Percentiles rank a stretch among this genome's conserved stretches.
phyloP scores from a whole-genome alignment of 2,329 filamentous ascomycete species.

The Talaromyces piceae region DNA sequence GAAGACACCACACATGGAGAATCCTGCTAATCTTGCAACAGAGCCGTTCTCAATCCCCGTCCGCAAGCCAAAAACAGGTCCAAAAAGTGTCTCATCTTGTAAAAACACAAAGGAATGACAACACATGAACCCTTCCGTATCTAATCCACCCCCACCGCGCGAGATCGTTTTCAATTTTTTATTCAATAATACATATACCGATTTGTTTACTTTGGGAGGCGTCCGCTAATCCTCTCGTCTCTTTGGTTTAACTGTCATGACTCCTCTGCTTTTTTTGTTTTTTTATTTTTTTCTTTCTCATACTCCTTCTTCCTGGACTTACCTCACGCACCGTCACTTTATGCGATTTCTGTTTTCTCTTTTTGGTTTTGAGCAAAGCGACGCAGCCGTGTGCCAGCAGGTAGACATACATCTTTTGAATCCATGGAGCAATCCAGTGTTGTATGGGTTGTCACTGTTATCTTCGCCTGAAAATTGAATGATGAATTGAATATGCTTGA shows the following conservation, averaged over 20 bases:
- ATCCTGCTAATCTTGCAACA: constrained; percentile 14
- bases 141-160: constrained; percentile 5
- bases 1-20: neutral
- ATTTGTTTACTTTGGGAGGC: constrained; percentile 1
- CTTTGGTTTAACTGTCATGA: neutral
- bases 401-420: constrained; percentile 1
- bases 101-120: constrained; percentile 12
- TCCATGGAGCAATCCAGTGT: neutral
- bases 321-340: neutral
- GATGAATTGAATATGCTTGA: neutral
- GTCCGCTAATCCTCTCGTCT: neutral
- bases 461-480: neutral
- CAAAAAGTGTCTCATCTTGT: constrained; percentile 42
- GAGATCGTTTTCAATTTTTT: neutral
- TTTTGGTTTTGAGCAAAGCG: neutral
- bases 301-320: neutral
- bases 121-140: constrained; percentile 3
- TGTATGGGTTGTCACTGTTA: neutral
- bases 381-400: neutral
- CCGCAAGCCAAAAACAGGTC: constrained; percentile 39
- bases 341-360: neutral
- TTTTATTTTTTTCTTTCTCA: too few species aligned
- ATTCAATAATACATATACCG: constrained; percentile 3
- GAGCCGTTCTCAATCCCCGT: constrained; percentile 43
- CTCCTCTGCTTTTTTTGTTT: neutral